Base-by-base conservation (phyloP, 257 asterid species). In the Lithospermum erythrorhizon region DNA sequence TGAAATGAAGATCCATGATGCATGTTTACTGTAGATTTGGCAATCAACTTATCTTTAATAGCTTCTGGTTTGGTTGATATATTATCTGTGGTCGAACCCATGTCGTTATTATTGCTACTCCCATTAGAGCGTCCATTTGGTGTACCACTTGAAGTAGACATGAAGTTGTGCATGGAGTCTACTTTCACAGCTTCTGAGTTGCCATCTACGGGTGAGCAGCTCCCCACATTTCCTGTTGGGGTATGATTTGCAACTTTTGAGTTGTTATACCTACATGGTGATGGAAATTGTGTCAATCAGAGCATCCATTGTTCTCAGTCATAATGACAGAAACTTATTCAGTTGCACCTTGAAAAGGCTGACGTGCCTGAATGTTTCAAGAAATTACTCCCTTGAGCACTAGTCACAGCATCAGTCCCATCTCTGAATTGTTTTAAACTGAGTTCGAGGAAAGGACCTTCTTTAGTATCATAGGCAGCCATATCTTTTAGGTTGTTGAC, bases 81-180 rank as follows among this genome's bases (percentile, higher is more conserved):
- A 21, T 70, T 75, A 67, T 73, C 71, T 23, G 82, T 76, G 14
- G 85, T 76, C 60, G 85, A 76, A 25, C 80, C 82, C 85, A 73
- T 73, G 16, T 76, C 80, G 59, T 76, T 70, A 71, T 73, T 79
- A 72, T 76, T 71, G 70, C 76, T 76, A 65, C 85, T 76, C 61
- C 82, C 85, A 73, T 76, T 79, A 45, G 85, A 79, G 21, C 68
- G 72, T 75, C 69, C 82, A 41, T 79, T 73, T 37, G 82, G 85
- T 20, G 73, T 71, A 25, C 80, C 72, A 54, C 61, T 72, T 48
- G 80, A 78, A 56, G 68, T 71, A n/a, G 79, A 70, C 62, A 21
- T 71, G 47, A 78, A 60, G 49, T 78, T 68, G n/a, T 62, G 75
- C 61, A 62, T 10, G 55, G 81, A 75, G 61, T 76, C 84, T 13